Evolutionary conservation across 306 rosid species (phyloP).

Genomic region (Prunus salicina): DNA sequence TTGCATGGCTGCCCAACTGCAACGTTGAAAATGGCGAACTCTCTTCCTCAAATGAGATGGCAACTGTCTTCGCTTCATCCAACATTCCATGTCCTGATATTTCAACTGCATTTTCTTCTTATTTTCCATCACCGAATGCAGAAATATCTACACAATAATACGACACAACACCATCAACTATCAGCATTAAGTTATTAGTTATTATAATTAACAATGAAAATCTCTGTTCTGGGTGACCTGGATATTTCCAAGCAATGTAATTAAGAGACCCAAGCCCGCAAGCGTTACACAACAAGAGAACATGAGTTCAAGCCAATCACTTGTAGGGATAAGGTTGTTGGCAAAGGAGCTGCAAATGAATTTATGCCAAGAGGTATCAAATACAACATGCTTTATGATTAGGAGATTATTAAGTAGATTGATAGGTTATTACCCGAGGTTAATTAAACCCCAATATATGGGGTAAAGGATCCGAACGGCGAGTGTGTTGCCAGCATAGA

Average conservation of each 20-base stretch:
- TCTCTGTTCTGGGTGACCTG: constrained; percentile 20
- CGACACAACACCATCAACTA: not conserved
- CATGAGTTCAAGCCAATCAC: constrained; percentile 23
- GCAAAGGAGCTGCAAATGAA: constrained; percentile 33
- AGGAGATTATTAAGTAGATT: no score
- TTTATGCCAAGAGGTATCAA: no score
- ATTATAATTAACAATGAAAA: not conserved
- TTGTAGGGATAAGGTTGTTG: constrained; percentile 32
- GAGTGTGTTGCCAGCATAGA: constrained; percentile 21
- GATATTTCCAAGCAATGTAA: constrained; percentile 35
- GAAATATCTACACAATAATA: constrained; percentile 18
- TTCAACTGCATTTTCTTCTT: constrained; percentile 32
- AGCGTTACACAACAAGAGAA: constrained; percentile 22
- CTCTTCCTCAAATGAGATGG: constrained; percentile 32
- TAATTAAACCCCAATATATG: constrained; percentile 38
- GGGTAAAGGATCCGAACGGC: constrained; percentile 37
- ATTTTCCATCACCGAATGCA: constrained; percentile 29
- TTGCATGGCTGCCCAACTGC: constrained; percentile 29
- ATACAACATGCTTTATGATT: no score
- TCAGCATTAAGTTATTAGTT: not conserved
- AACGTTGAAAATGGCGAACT: constrained; percentile 30
- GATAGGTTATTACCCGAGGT: constrained; percentile 25
- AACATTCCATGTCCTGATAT: constrained; percentile 37
- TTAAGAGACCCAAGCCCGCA: constrained; percentile 29
- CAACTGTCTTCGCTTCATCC: constrained; percentile 43